A percentile compares a stretch with the other conserved stretches of the same genome.
Evolutionary conservation across 306 rosid genomes (phyloP).

Genomic region (Trifolium dubium): DNA sequence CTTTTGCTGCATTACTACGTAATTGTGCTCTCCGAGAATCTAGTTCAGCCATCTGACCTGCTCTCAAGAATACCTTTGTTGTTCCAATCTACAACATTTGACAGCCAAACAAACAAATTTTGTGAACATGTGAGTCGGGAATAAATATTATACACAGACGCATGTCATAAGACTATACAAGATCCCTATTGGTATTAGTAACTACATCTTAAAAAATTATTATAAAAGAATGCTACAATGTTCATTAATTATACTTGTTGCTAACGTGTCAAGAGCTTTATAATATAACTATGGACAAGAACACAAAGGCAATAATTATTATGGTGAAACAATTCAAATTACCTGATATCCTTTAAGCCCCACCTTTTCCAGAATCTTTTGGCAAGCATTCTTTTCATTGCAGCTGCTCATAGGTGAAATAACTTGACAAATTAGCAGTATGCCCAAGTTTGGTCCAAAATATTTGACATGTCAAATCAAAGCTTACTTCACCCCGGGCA

Average conservation of each 20-base stretch:
- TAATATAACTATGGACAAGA: constrained; percentile 15
- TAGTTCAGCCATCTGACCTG: constrained; percentile 99
- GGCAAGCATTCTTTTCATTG: constrained; percentile 78
- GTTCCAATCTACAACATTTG: constrained; percentile 81
- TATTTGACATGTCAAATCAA: constrained; percentile 28
- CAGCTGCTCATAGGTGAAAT: constrained; percentile 58
- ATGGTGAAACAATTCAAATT: constrained; percentile 42
- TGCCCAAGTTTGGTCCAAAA: constrained; percentile 35
- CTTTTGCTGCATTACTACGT: constrained; percentile 79
- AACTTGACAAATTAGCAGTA: constrained; percentile 43
- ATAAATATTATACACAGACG: constrained; percentile 32
- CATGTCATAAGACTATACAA: constrained; percentile 25
- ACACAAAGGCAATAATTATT: constrained; percentile 19
- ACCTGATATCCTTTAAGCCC: constrained; percentile 98
- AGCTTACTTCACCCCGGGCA: constrained; percentile 26
- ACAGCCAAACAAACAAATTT: constrained; percentile 39
- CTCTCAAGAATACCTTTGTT: constrained; percentile 94
- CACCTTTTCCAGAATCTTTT: constrained; percentile 84
- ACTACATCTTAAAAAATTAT: constrained; percentile 29
- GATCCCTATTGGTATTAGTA: constrained; percentile 24
- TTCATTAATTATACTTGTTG: constrained; percentile 32
- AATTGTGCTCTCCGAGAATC: constrained; percentile 89
- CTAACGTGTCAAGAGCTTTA: constrained; percentile 22
- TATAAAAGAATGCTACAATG: constrained; percentile 35
- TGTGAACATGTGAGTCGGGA: constrained; percentile 36